A percentile compares a stretch with the other conserved stretches of the same genome.
phyloP scores from a whole-genome alignment of 345 rosid species.

The Clausena lansium region DNA sequence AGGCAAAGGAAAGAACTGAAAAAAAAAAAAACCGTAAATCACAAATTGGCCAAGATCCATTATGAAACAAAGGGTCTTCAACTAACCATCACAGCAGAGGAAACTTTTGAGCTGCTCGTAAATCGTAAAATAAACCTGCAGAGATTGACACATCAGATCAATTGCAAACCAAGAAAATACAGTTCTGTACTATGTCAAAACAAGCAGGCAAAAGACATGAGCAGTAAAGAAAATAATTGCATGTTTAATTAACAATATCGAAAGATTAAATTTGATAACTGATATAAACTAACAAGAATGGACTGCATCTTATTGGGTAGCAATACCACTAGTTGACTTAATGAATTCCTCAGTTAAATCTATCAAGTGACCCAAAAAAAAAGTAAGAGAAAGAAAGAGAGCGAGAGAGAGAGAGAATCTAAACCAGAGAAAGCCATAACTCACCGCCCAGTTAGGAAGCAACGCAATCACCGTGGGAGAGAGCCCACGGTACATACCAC shows the following conservation, averaged over 20 bases:
- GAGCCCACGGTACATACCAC: slow-evolving; percentile 83
- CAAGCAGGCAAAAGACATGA: not conserved
- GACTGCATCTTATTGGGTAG: not conserved
- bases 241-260: not conserved
- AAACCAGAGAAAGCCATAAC: slow-evolving; percentile 4
- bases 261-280: not conserved
- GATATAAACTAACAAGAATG: not conserved
- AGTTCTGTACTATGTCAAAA: not conserved
- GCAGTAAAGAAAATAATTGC: not conserved
- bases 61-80: not conserved
- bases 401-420: not conserved
- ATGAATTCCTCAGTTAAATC: not conserved
- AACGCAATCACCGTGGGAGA: slow-evolving; percentile 75
- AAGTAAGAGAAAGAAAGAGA: not conserved
- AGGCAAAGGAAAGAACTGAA: not conserved
- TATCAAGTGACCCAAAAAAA: not conserved
- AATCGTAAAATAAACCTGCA: slow-evolving; percentile 79
- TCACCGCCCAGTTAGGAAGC: slow-evolving; percentile 91
- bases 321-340: not conserved
- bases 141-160: slow-evolving; percentile 7
- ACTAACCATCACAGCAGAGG: slow-evolving; percentile 56
- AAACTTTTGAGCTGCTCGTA: slow-evolving; percentile 81
- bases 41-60: not conserved
- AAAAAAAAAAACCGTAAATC: not conserved
- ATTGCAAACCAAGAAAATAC: slow-evolving; percentile 9